Evolutionary conservation across 2,329 filamentous ascomycete species (phyloP).

Genomic region (Blastomyces parvus): DNA sequence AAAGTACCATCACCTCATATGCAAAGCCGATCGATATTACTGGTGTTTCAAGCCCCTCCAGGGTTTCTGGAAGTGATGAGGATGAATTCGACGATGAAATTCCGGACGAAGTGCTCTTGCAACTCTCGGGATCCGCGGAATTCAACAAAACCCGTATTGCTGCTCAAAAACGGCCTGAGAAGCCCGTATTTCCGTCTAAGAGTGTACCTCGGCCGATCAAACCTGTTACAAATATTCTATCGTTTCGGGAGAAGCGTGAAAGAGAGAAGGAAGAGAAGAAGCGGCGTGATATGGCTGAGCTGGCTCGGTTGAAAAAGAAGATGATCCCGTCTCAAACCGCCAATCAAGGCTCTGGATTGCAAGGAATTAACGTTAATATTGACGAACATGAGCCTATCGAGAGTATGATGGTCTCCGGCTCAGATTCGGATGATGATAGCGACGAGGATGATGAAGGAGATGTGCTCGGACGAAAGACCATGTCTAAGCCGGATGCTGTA

Average conservation of each 20-base stretch:
- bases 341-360: slow-evolving; percentile 69
- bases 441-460: slow-evolving; percentile 62
- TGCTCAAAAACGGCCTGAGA: slow-evolving; percentile 16
- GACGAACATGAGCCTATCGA: slow-evolving; percentile 68
- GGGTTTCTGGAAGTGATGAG: slow-evolving; percentile 30
- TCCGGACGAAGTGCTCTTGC: slow-evolving; percentile 32
- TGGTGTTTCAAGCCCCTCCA: slow-evolving; percentile 25
- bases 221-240: slow-evolving; percentile 34
- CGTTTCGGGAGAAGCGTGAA: slow-evolving; percentile 65
- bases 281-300: slow-evolving; percentile 60
- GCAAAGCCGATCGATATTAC: slow-evolving; percentile 29
- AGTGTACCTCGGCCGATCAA: slow-evolving; percentile 15
- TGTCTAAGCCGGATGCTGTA: slow-evolving; percentile 33
- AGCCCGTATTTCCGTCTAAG: slow-evolving; percentile 8
- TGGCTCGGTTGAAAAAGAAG: slow-evolving; percentile 57
- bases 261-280: slow-evolving; percentile 65
- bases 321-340: slow-evolving; percentile 44
- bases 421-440: slow-evolving; percentile 60
- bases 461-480: slow-evolving; percentile 30
- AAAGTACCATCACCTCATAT: slow-evolving; percentile 35
- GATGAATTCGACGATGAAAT: slow-evolving; percentile 36
- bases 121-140: slow-evolving; percentile 35
- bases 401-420: slow-evolving; percentile 75
- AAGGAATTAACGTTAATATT: slow-evolving; percentile 60
- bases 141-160: slow-evolving; percentile 29